phyloP scores from a whole-genome alignment of 371 early-diverging fungal species.

The Rhizopus arrhizus region DNA sequence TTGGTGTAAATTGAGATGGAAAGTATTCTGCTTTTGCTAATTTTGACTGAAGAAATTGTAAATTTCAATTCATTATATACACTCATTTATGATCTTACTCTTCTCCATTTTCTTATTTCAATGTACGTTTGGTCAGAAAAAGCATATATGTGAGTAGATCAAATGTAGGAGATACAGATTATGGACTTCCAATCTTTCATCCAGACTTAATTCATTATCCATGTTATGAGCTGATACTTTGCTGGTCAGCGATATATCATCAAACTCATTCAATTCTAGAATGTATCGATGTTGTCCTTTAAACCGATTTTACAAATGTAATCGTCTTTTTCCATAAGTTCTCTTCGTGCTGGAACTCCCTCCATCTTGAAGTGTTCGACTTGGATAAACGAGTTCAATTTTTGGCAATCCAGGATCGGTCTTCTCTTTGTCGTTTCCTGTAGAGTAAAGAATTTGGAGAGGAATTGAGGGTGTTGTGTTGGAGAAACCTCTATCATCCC shows the following conservation, averaged over 20 bases:
- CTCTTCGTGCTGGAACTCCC: not conserved
- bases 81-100: conserved; percentile 16
- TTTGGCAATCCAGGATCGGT: conserved; percentile 10
- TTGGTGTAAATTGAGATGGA: conserved; percentile 8
- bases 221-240: conserved; percentile 10
- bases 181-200: conserved; percentile 23
- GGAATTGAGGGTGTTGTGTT: not conserved
- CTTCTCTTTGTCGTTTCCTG: conserved; percentile 15
- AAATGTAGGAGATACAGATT: conserved; percentile 10
- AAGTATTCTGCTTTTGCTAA: conserved; percentile 14
- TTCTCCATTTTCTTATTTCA: conserved; percentile 29
- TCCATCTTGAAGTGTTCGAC: too few relatives aligned
- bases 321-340: not conserved
- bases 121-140: conserved; percentile 20
- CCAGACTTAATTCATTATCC: conserved; percentile 15
- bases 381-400: not conserved
- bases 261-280: conserved; percentile 11
- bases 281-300: conserved; percentile 8
- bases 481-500: conserved; percentile 5
- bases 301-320: not conserved
- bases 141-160: conserved; percentile 12
- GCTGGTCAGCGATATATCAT: conserved; percentile 8
- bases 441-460: conserved; percentile 9
- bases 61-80: conserved; percentile 12
- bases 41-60: conserved; percentile 12